Conservation (phyloP, 768 basidiomycete genomes). For the Dendrothele bispora region DNA sequence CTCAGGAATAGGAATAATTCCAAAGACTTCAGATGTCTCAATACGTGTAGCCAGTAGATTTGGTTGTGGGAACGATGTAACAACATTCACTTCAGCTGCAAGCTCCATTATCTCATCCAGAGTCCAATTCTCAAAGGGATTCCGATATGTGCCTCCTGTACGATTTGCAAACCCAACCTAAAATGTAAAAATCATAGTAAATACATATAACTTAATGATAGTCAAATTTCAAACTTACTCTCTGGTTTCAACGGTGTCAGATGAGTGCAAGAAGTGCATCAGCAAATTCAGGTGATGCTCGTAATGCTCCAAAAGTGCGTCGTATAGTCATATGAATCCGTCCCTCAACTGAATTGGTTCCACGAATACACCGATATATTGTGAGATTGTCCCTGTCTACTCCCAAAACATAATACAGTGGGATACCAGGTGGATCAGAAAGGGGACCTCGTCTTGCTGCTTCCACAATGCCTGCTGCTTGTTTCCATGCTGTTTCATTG, state of each 20-base stretch:
- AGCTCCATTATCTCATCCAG: slow-evolving; percentile 16
- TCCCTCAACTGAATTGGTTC: slow-evolving; percentile 21
- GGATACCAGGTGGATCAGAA: slow-evolving; percentile 16
- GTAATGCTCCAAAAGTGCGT: slow-evolving; percentile 12
- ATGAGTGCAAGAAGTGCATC: slow-evolving; percentile 3
- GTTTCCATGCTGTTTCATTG: neutral
- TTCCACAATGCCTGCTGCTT: neutral
- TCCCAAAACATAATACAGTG: slow-evolving; percentile 11
- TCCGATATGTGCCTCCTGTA: slow-evolving; percentile 2
- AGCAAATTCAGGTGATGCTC: slow-evolving; percentile 10
- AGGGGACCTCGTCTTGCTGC: slow-evolving; percentile 8
- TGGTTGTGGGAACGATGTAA: slow-evolving; percentile 12
- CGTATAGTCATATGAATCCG: slow-evolving; percentile 17
- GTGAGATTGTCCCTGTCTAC: slow-evolving; percentile 15
- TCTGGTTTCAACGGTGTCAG: slow-evolving; percentile 8
- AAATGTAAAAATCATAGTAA: neutral
- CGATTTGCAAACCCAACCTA: slow-evolving; percentile 15
- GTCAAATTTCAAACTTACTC: slow-evolving; percentile 1
- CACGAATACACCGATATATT: slow-evolving; percentile 12
- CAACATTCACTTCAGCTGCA: slow-evolving; percentile 1
- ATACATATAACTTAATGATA: neutral
- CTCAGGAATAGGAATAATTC: slow-evolving; percentile 10
- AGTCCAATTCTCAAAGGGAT: slow-evolving; percentile 15
- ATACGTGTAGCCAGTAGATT: slow-evolving; percentile 15
- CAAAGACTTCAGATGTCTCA: slow-evolving; percentile 14